phyloP scores from a whole-genome alignment of 345 rosid genomes.

The Eutrema heterophyllum region DNA sequence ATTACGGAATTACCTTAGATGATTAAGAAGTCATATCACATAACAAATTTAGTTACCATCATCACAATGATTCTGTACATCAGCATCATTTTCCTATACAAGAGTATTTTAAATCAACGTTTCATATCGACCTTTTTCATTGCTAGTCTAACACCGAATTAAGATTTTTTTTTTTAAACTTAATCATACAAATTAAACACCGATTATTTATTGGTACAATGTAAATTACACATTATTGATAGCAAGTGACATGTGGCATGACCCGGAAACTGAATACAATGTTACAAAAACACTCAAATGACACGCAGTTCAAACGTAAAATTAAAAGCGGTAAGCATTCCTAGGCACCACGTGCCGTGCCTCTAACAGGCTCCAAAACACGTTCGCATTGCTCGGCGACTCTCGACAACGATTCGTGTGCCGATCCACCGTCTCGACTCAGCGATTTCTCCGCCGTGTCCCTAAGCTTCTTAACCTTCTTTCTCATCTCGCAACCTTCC shows the following conservation, averaged over 20 bases:
- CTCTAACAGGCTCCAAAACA: neutral
- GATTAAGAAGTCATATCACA: neutral
- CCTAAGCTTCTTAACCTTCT: constrained; percentile 30
- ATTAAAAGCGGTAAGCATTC: neutral
- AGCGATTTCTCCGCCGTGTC: neutral
- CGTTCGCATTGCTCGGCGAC: neutral
- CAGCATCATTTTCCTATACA: neutral
- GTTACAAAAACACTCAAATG: neutral
- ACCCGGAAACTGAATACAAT: neutral
- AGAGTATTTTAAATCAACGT: neutral
- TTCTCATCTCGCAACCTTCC: constrained; percentile 31
- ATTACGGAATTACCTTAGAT: no score
- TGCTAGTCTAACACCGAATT: no score
- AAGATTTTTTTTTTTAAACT: no score
- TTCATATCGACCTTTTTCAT: neutral
- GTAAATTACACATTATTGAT: no score
- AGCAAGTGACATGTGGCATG: neutral
- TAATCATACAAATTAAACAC: no score
- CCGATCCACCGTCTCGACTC: neutral
- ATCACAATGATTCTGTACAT: neutral
- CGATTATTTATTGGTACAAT: no score
- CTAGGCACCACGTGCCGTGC: neutral
- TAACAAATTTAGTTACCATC: neutral
- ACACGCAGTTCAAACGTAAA: neutral
- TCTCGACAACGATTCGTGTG: constrained; percentile 7